These are phyloP conservation scores for Cynara cardunculus DNA, from an alignment of 129 eudicot genomes.

Conservation along the genomic window DNA sequence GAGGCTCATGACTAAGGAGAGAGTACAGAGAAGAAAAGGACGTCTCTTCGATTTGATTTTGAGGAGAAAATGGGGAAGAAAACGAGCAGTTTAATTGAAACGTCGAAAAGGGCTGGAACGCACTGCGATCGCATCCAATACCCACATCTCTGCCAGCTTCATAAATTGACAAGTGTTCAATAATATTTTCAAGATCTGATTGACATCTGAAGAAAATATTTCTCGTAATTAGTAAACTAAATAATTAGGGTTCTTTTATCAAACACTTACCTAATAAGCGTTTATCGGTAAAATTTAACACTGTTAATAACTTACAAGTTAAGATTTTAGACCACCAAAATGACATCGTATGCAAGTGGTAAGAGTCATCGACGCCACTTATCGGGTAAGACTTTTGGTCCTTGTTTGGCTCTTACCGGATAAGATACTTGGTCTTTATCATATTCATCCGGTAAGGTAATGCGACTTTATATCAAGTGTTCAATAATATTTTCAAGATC, in stretches of 20 bases:
- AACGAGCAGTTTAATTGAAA: conserved; percentile 9
- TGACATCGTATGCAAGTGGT: no score
- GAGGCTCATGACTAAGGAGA: conserved; percentile 65
- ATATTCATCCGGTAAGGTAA: no score
- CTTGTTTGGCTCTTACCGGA: no score
- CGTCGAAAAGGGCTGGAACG: conserved; percentile 44
- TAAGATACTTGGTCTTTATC: no score
- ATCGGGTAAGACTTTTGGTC: no score
- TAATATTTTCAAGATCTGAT: conserved; percentile 18
- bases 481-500: conserved; percentile 17
- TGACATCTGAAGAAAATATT: not conserved
- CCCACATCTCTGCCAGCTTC: conserved; percentile 25
- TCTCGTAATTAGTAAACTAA: not conserved
- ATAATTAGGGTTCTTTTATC: no score
- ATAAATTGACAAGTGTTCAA: conserved; percentile 21
- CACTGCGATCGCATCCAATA: conserved; percentile 44
- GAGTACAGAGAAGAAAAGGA: conserved; percentile 1
- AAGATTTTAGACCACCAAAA: no score
- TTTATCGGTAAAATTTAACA: no score
- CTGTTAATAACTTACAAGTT: no score
- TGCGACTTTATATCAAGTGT: no score
- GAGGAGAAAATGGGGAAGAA: not conserved
- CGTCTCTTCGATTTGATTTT: not conserved
- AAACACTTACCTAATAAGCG: no score
- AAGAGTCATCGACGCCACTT: no score